Base-by-base conservation (phyloP, 345 rosid genomes). In the Gossypium herbaceum region DNA sequence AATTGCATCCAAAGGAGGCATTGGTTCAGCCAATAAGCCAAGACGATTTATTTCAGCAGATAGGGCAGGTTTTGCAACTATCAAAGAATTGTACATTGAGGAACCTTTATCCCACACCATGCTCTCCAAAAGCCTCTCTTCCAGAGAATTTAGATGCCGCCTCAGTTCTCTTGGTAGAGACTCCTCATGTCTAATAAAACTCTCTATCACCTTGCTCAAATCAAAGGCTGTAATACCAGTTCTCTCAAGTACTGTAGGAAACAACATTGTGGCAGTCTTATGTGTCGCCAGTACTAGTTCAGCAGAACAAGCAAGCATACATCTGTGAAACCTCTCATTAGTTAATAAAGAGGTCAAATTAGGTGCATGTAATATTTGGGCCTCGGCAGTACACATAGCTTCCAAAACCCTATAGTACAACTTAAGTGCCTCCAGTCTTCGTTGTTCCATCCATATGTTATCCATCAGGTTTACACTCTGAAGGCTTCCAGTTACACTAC, bases 21-120 rank as follows among this genome's bases (percentile, higher is more conserved):
- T 91, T 25, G 97, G 97, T 76, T 89, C 97, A 27, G 94, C 93
- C 77, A 93, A 79, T 54, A 93, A 80, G 73, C 89, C 89, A 10
- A 88, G 88, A 68, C 82, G 87, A 79, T 79, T 87, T 73, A 95
- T 93, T 67, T 93, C 98, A 20, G 79, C 71, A 15, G 91, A 83
- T 51, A 88, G 88, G 16, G 84, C 55, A 41, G 98, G 90, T 77
- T 88, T 89, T 68, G 99, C 99, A 79, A 93, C 93, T 39, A 86
- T 82, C 88, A 95, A 83, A 54, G 98, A 95, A 78, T 95, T 95
- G 87, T 90, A 95, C 97, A 93, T 87, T 52, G 99, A 93, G 48
- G 97, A 95, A 68, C 97, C 97, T 80, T 88, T 95, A 79, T 91
- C 97, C 99, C 98, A 95, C 20, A 93, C 99, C 99, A 95, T 90